phyloP scores from a whole-genome alignment of 495 filamentous ascomycete species.

The Evansstolkia leycettana region DNA sequence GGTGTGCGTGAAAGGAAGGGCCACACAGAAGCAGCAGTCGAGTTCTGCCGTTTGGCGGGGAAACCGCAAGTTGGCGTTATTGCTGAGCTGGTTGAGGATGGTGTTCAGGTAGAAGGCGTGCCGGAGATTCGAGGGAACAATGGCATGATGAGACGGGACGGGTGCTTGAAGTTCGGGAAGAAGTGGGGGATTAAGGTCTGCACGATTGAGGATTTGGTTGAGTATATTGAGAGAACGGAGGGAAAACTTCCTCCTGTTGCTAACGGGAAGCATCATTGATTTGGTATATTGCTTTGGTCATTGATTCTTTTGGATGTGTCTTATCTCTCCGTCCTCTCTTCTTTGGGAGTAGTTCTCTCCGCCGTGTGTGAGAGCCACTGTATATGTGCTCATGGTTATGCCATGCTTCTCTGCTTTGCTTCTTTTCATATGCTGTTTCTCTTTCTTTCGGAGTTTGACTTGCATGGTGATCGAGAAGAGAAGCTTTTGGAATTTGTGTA shows the following conservation, averaged over 20 bases:
- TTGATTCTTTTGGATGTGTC: slow-evolving; percentile 3
- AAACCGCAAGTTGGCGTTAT: slow-evolving; percentile 70
- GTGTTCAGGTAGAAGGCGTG: slow-evolving; percentile 48
- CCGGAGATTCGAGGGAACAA: slow-evolving; percentile 44
- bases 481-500: too few species aligned
- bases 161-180: slow-evolving; percentile 76
- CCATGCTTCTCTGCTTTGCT: slow-evolving; percentile 10
- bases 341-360: slow-evolving; percentile 9
- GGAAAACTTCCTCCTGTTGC: slow-evolving; percentile 8
- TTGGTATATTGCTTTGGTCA: slow-evolving; percentile 1
- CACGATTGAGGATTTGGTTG: slow-evolving; percentile 84
- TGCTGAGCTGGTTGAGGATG: slow-evolving; percentile 75
- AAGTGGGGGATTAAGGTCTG: slow-evolving; percentile 86
- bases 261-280: slow-evolving; percentile 26
- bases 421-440: slow-evolving; percentile 4
- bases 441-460: background rate
- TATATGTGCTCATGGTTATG: slow-evolving; percentile 1
- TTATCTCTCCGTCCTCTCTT: slow-evolving; percentile 7
- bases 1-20: slow-evolving; percentile 69
- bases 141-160: slow-evolving; percentile 89
- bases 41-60: slow-evolving; percentile 72
- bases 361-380: background rate
- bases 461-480: too few species aligned
- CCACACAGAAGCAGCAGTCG: slow-evolving; percentile 87
- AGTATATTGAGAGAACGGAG: slow-evolving; percentile 53